These are phyloP conservation scores for Blepharisma japonicum DNA, from an alignment of 73 alveolate genomes.

Conservation along the genomic window DNA sequence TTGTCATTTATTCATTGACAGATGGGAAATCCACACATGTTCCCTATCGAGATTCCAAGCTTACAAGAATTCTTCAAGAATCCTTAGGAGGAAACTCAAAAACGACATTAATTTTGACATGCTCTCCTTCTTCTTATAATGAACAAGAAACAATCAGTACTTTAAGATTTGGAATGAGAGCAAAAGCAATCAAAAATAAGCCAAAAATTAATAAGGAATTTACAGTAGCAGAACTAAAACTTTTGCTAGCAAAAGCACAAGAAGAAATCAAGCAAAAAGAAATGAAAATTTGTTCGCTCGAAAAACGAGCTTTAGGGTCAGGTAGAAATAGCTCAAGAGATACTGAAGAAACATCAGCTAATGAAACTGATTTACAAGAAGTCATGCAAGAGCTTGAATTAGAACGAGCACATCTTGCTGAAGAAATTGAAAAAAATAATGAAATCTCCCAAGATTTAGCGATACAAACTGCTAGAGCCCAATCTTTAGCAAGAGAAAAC, in stretches of 20 bases:
- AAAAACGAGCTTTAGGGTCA: too few species aligned
- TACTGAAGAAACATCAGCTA: constrained; percentile 73
- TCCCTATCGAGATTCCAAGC: constrained; percentile 78
- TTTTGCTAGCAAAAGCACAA: constrained; percentile 29
- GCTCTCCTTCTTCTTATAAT: constrained; percentile 95
- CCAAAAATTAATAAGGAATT: constrained; percentile 93
- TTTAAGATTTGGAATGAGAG: constrained; percentile 93
- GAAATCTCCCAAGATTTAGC: too few species aligned
- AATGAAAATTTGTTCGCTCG: too few species aligned
- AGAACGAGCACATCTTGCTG: constrained; percentile 73
- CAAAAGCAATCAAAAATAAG: constrained; percentile 90
- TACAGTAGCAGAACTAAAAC: constrained; percentile 22
- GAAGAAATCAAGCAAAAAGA: too few species aligned
- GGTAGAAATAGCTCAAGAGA: constrained; percentile 41
- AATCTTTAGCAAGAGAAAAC: too few species aligned
- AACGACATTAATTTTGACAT: constrained; percentile 94
- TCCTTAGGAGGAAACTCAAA: constrained; percentile 98
- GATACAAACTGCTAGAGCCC: too few species aligned
- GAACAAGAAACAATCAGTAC: constrained; percentile 95
- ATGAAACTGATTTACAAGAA: constrained; percentile 62
- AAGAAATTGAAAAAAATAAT: constrained; percentile 72
- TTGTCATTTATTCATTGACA: constrained; percentile 64
- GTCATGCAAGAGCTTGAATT: constrained; percentile 71
- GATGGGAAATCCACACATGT: constrained; percentile 62
- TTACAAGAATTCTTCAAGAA: constrained; percentile 90